Base-by-base conservation (phyloP, 139 green algal species). In the Volvox africanus region DNA sequence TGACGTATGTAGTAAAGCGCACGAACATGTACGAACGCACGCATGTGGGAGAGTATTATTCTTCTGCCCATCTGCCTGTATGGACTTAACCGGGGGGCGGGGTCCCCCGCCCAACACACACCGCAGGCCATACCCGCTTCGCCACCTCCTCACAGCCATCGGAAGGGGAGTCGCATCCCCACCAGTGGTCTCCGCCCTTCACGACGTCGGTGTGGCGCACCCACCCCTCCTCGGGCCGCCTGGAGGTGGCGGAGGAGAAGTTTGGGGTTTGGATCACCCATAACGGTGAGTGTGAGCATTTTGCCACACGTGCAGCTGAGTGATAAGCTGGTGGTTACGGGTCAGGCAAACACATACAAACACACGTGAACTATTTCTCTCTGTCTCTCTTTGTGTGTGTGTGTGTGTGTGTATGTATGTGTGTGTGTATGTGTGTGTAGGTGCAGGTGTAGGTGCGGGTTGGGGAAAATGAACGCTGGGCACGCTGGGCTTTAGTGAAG, bases 141-240 rank as follows among this genome's bases (percentile, higher is more conserved):
- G 82, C 82, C 65, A 88, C 82, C 65, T 75, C 36, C 82, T 75
- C 36, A 2, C 82, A 88, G 82, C 82, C 82, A 35, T 65, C n/a
- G 30, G 82, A 88, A 67, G 82, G 33, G 14, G 82, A 88, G 65
- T 68, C 33, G 9, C 82, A 88, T 67, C 82, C 82, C 62, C 82
- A 88, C 65, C 82, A 88, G 82, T 88, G 82, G 82, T 88, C 82
- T 61, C 82, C 82, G 82, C 82, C 82, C 61, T 30, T 32, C 3
- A 19, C 19, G 20, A 61, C 65, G 44, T 1, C 30, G 30, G 65
- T 88, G 62, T 88, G 82, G 82, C 65, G 82, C 82, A 35, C 32
- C 61, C 13, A 78, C n/a, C 20, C 62, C 61, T 11, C 16, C 61
- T 62, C 33, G 19, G 55, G 82, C 30, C 30, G 32, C 30, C 61